phyloP scores from a whole-genome alignment of 1,284 basidiomycete species.

The Neolentinus lepideus region DNA sequence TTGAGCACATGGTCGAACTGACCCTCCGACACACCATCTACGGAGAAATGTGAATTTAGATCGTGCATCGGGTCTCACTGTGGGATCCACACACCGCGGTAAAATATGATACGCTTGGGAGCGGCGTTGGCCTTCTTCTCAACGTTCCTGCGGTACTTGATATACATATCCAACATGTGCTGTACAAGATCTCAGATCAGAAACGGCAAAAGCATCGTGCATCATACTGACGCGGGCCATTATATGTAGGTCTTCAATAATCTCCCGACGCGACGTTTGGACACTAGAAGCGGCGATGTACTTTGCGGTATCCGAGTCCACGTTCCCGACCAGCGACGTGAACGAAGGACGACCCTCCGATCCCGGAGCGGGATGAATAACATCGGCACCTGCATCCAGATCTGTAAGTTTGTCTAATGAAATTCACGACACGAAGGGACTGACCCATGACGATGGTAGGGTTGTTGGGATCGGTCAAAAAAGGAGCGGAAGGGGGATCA shows the following conservation, averaged over 20 bases:
- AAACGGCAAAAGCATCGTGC: neutral
- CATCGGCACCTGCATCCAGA: conserved; percentile 54
- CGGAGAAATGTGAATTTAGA: conserved; percentile 4
- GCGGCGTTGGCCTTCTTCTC: conserved; percentile 44
- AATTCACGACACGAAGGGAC: conserved; percentile 6
- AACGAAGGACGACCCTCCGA: conserved; percentile 69
- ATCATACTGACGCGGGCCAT: conserved; percentile 44
- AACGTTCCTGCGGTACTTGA: conserved; percentile 38
- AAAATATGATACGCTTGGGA: conserved; percentile 69
- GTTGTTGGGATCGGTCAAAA: conserved; percentile 57
- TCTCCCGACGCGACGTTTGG: conserved; percentile 64
- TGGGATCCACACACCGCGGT: conserved; percentile 40
- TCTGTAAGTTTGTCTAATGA: neutral
- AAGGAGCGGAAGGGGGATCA: conserved; percentile 49
- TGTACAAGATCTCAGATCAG: conserved; percentile 12
- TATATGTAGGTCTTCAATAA: conserved; percentile 59
- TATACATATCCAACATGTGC: conserved; percentile 50
- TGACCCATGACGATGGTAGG: conserved; percentile 76
- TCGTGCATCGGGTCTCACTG: too few relatives aligned
- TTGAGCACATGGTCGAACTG: conserved; percentile 68
- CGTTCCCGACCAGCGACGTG: conserved; percentile 66
- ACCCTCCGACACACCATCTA: conserved; percentile 77
- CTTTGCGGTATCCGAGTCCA: conserved; percentile 58
- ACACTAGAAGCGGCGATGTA: conserved; percentile 50
- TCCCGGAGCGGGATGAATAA: conserved; percentile 73